phyloP scores from a whole-genome alignment of 352 stramenopile species.

The Plasmopara halstedii region DNA sequence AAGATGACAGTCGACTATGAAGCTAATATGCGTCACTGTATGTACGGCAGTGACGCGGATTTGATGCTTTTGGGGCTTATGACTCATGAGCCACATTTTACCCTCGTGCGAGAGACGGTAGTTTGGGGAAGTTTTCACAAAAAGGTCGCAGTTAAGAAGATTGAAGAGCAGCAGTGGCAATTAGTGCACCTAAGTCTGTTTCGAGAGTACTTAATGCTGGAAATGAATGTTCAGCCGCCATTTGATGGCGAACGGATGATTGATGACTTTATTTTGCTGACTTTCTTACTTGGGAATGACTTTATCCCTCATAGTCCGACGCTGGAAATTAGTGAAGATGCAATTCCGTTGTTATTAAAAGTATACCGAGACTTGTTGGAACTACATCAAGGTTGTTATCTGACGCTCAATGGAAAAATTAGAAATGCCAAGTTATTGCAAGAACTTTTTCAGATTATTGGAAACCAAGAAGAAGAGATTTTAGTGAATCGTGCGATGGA shows the following conservation, averaged over 20 bases:
- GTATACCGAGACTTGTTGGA: slow-evolving; percentile 87
- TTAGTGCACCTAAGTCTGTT: slow-evolving; percentile 95
- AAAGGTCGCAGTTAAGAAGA: slow-evolving; percentile 80
- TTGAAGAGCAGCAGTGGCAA: slow-evolving; percentile 95
- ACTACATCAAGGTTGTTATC: slow-evolving; percentile 86
- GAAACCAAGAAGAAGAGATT: slow-evolving; percentile 92
- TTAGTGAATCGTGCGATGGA: slow-evolving; percentile 68
- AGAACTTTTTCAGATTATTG: slow-evolving; percentile 89
- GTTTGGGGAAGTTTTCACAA: slow-evolving; percentile 83
- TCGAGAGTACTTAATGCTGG: slow-evolving; percentile 96
- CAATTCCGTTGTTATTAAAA: slow-evolving; percentile 91
- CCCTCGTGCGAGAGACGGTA: slow-evolving; percentile 96
- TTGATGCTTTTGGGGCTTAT: slow-evolving; percentile 98
- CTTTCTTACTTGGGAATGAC: slow-evolving; percentile 99
- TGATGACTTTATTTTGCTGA: slow-evolving; percentile 99
- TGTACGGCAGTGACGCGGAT: slow-evolving; percentile 99
- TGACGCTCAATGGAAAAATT: slow-evolving; percentile 89
- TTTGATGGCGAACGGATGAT: slow-evolving; percentile 91
- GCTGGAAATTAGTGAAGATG: slow-evolving; percentile 97
- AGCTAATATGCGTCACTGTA: slow-evolving; percentile 95
- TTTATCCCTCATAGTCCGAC: slow-evolving; percentile 99
- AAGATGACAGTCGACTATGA: slow-evolving; percentile 90
- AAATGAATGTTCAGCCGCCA: slow-evolving; percentile 81
- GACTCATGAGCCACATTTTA: slow-evolving; percentile 98
- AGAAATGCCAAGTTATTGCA: slow-evolving; percentile 87